phyloP scores from a whole-genome alignment of 176 grass and related monocot species.

The Bromus sterilis region DNA sequence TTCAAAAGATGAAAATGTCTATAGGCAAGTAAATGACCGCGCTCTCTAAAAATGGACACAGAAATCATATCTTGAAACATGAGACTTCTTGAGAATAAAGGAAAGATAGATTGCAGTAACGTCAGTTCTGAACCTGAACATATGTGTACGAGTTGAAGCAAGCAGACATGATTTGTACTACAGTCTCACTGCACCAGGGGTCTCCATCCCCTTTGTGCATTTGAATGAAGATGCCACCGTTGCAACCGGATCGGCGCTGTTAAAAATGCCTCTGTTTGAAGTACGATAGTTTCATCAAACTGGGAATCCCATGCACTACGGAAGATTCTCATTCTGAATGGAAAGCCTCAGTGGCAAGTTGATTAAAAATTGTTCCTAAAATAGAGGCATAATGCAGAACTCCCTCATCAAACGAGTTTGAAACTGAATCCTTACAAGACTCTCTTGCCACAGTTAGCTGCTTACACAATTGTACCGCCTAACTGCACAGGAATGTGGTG shows the following conservation, averaged over 20 bases:
- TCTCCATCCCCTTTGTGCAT: slow-evolving; percentile 61
- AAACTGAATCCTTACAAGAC: not conserved
- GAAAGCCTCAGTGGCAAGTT: too few species aligned
- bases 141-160: slow-evolving; percentile 80
- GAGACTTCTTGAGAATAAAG: not conserved
- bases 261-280: slow-evolving; percentile 70
- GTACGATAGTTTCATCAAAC: not conserved
- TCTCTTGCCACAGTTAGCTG: not conserved
- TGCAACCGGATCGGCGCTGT: slow-evolving; percentile 77
- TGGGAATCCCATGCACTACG: not conserved
- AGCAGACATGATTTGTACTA: slow-evolving; percentile 63
- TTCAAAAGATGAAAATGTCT: not conserved
- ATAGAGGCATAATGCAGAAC: not conserved
- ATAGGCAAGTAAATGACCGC: not conserved
- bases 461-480: not conserved
- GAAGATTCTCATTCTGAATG: not conserved
- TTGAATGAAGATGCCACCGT: slow-evolving; percentile 78
- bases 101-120: not conserved
- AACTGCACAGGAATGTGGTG: not conserved
- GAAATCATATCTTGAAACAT: not conserved
- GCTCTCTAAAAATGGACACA: not conserved
- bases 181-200: slow-evolving; percentile 70
- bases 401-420: not conserved
- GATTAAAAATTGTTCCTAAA: not conserved
- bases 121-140: slow-evolving; percentile 67